These are phyloP conservation scores for Zygoascus hellenicus DNA, from an alignment of 1,139 yeast species.

Conservation along the genomic window DNA sequence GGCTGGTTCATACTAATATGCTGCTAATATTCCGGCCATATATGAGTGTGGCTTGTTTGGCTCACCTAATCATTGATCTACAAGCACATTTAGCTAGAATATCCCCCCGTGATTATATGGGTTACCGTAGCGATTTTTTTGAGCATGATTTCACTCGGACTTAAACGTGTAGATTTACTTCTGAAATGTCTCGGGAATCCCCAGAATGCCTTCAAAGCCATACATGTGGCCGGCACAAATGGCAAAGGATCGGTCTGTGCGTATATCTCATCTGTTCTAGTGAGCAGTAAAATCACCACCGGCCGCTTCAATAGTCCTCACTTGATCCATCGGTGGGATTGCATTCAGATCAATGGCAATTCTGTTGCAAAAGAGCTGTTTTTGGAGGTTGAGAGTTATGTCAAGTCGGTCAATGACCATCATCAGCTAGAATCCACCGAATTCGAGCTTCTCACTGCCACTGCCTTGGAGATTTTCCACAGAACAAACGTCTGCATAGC, in stretches of 20 bases:
- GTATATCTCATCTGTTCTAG: slow-evolving; percentile 59
- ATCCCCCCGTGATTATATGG: too few species aligned
- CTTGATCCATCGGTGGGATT: slow-evolving; percentile 64
- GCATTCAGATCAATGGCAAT: slow-evolving; percentile 57
- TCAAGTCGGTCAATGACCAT: slow-evolving; percentile 27
- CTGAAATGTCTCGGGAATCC: slow-evolving; percentile 63
- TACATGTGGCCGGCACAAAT: slow-evolving; percentile 91
- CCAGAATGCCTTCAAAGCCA: slow-evolving; percentile 52
- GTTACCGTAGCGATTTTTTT: too few species aligned
- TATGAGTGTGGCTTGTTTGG: too few species aligned
- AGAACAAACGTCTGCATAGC: slow-evolving; percentile 59
- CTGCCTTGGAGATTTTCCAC: slow-evolving; percentile 72
- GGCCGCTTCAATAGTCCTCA: slow-evolving; percentile 92
- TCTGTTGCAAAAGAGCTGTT: slow-evolving; percentile 50
- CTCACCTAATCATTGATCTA: too few species aligned
- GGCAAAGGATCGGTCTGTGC: slow-evolving; percentile 92
- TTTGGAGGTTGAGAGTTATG: slow-evolving; percentile 39
- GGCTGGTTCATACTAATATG: too few species aligned
- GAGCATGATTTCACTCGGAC: slow-evolving; percentile 52
- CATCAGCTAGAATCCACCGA: slow-evolving; percentile 63
- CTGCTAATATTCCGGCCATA: too few species aligned
- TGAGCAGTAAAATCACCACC: slow-evolving; percentile 43
- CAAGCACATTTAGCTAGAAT: too few species aligned
- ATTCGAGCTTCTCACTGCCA: slow-evolving; percentile 77
- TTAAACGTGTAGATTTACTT: slow-evolving; percentile 54